Conservation (phyloP, 768 basidiomycete species). For the Tylopilus balloui region DNA sequence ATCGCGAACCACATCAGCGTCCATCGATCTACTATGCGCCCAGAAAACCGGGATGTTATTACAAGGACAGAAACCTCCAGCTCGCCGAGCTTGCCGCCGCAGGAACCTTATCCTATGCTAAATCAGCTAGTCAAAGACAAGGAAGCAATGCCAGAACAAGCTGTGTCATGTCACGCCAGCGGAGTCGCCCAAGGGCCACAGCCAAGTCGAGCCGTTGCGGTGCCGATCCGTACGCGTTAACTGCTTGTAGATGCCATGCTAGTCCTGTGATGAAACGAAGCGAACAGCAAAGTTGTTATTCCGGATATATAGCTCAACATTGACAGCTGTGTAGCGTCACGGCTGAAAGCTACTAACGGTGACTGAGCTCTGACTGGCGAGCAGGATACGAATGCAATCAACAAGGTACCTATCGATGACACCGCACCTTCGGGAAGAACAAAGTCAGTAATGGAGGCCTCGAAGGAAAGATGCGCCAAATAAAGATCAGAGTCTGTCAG, state of each 20-base stretch:
- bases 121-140: background rate
- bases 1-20: background rate
- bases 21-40: slow-evolving; percentile 12
- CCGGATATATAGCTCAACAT: background rate
- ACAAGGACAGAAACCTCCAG: slow-evolving; percentile 2
- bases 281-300: background rate
- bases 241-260: background rate
- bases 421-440: background rate
- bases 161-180: background rate
- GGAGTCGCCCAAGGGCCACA: background rate
- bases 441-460: slow-evolving; percentile 9
- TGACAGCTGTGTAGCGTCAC: background rate
- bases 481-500: slow-evolving; percentile 46
- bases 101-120: slow-evolving; percentile 14
- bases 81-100: slow-evolving; percentile 1
- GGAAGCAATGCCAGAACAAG: background rate
- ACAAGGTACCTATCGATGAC: background rate
- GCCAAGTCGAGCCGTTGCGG: background rate
- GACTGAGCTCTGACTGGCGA: background rate
- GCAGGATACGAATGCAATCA: background rate
- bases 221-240: background rate
- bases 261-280: background rate
- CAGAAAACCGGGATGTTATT: slow-evolving; percentile 6
- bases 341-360: background rate
- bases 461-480: background rate